These are phyloP conservation scores for Alternaria burnsii DNA, from an alignment of 2,329 filamentous ascomycete genomes.

Conservation along the genomic window DNA sequence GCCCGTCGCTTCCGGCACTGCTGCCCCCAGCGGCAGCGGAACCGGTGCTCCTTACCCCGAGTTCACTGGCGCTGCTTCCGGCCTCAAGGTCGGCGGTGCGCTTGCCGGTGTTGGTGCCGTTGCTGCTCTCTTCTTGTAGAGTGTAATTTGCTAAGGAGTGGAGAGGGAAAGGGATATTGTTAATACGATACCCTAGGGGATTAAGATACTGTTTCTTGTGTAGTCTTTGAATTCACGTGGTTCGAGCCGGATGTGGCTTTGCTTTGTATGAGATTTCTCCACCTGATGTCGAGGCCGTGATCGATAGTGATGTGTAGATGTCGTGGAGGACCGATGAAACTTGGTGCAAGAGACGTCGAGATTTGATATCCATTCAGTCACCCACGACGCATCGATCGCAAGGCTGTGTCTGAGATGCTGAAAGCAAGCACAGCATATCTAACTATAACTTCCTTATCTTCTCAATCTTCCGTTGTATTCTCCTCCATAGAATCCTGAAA, in stretches of 20 bases:
- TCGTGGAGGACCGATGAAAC: not conserved
- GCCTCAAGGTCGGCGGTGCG: slow-evolving; percentile 40
- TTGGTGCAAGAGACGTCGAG: not conserved
- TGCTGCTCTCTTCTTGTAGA: slow-evolving; percentile 48
- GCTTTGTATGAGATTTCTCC: not conserved
- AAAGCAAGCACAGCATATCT: not conserved
- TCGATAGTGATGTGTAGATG: not conserved
- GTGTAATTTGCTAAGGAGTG: not conserved
- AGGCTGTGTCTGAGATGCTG: not conserved
- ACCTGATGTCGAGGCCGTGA: not conserved
- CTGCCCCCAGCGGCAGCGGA: slow-evolving; percentile 30
- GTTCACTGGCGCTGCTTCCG: slow-evolving; percentile 46
- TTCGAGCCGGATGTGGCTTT: not conserved
- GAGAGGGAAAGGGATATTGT: not conserved
- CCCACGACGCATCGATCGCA: not conserved
- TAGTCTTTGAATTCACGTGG: not conserved
- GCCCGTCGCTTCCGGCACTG: slow-evolving; percentile 11
- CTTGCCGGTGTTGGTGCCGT: slow-evolving; percentile 47
- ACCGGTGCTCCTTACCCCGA: slow-evolving; percentile 33
- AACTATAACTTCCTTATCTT: not conserved
- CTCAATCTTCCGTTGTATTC: not conserved
- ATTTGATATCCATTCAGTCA: not conserved
- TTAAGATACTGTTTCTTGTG: not conserved
- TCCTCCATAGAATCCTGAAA: not conserved
- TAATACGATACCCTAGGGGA: not conserved